Conservation (phyloP, 1,284 basidiomycete genomes). For the Pyrrhoderma noxium region DNA sequence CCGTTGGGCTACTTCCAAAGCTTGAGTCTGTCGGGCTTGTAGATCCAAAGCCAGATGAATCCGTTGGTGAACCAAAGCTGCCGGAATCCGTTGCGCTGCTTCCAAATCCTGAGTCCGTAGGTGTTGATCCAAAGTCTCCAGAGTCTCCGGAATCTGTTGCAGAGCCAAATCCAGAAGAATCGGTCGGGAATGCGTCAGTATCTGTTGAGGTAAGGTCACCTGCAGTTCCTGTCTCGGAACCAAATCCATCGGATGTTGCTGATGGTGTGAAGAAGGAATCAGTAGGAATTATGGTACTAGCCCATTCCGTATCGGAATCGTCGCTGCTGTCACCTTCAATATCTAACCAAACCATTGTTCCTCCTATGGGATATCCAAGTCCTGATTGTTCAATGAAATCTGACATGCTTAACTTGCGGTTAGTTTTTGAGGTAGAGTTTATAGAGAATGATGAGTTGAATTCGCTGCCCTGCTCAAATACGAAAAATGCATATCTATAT, state of each 20-base stretch:
- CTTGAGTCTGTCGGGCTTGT: background rate
- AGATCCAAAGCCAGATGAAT: too few relatives aligned
- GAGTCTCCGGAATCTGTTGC: background rate
- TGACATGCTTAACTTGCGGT: constrained; percentile 7
- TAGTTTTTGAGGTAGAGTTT: background rate
- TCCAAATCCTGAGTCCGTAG: background rate
- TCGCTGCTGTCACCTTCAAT: background rate
- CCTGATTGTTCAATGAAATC: constrained; percentile 7
- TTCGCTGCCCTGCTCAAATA: constrained; percentile 7
- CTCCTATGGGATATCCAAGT: constrained; percentile 7
- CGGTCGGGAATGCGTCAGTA: background rate
- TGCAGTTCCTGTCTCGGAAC: background rate
- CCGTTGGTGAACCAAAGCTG: too few relatives aligned
- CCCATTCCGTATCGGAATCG: background rate
- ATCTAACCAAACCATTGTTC: constrained; percentile 11
- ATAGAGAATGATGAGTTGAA: background rate
- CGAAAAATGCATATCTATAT: constrained; percentile 9
- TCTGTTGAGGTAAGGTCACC: background rate
- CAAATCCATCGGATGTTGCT: background rate
- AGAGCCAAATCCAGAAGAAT: background rate
- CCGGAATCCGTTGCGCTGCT: background rate
- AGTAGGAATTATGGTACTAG: background rate
- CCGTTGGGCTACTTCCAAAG: background rate
- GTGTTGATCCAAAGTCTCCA: background rate
- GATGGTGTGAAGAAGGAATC: background rate